Conservation (phyloP, 306 rosid genomes). For the Trifolium pratense region DNA sequence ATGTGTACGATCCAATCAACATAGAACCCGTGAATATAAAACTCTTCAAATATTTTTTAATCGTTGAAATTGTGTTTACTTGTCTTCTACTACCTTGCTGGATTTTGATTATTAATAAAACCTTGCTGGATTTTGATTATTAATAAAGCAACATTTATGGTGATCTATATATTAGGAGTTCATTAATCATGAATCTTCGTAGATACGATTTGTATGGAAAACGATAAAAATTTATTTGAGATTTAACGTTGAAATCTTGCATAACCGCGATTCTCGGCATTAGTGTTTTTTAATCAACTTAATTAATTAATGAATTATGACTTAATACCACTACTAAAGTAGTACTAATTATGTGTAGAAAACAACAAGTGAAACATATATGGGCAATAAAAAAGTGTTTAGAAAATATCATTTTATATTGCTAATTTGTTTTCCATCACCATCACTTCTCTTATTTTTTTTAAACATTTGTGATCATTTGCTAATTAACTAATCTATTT, state of each 20-base stretch:
- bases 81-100: slow-evolving; percentile 41
- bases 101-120: slow-evolving; percentile 35
- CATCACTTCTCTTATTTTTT: slow-evolving; percentile 13
- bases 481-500: slow-evolving; percentile 23
- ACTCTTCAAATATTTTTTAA: neutral
- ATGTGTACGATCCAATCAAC: slow-evolving; percentile 4
- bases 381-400: neutral
- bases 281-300: slow-evolving; percentile 53
- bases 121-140: slow-evolving; percentile 41
- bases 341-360: neutral
- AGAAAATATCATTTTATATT: slow-evolving; percentile 5
- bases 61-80: slow-evolving; percentile 10
- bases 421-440: slow-evolving; percentile 27
- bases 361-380: neutral
- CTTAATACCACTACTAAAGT: slow-evolving; percentile 26
- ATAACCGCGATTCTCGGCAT: slow-evolving; percentile 71
- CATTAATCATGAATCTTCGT: slow-evolving; percentile 23
- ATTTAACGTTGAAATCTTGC: slow-evolving; percentile 34
- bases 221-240: slow-evolving; percentile 53
- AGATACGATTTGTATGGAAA: slow-evolving; percentile 61
- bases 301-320: slow-evolving; percentile 30
- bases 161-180: slow-evolving; percentile 9
- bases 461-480: neutral
- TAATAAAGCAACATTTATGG: slow-evolving; percentile 40
- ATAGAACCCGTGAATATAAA: slow-evolving; percentile 1